Evolutionary conservation across 495 filamentous ascomycete species (phyloP).

Genomic region (Terfezia boudieri): DNA sequence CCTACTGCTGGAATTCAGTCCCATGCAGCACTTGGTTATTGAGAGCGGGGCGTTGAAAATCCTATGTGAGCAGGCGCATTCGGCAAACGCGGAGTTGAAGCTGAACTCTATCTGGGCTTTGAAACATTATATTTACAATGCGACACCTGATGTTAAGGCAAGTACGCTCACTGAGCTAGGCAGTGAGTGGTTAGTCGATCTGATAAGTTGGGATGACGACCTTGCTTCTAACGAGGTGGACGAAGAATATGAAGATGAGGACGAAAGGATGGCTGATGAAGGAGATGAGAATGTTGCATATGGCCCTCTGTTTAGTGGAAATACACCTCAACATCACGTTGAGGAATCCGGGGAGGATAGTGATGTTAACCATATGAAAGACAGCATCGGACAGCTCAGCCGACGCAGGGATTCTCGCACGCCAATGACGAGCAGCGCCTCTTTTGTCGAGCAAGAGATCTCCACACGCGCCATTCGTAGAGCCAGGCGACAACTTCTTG

Average conservation of each 20-base stretch:
- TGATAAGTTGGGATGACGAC: slow-evolving; percentile 35
- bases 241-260: slow-evolving; percentile 46
- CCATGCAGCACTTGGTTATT: slow-evolving; percentile 65
- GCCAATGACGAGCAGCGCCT: not conserved
- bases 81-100: slow-evolving; percentile 43
- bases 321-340: not conserved
- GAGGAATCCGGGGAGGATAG: slow-evolving; percentile 8
- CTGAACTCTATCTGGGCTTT: slow-evolving; percentile 78
- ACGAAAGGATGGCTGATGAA: slow-evolving; percentile 30
- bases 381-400: slow-evolving; percentile 25
- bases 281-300: not conserved
- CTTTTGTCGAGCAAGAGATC: not conserved
- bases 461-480: not conserved
- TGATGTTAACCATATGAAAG: slow-evolving; percentile 23
- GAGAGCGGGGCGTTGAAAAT: slow-evolving; percentile 53
- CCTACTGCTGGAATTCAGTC: slow-evolving; percentile 62
- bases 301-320: not conserved
- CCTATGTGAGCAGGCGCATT: slow-evolving; percentile 67
- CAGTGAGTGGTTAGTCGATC: slow-evolving; percentile 53
- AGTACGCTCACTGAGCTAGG: slow-evolving; percentile 53
- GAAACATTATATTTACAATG: slow-evolving; percentile 58
- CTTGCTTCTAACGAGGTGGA: slow-evolving; percentile 28
- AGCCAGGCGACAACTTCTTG: slow-evolving; percentile 20
- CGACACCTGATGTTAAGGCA: slow-evolving; percentile 46
- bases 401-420: slow-evolving; percentile 2